Evolutionary conservation across 192 early-diverging fungal genomes (phyloP), one percentile per base, ranked within the genome.

Genomic region (Coemansia nantahalensis): DNA sequence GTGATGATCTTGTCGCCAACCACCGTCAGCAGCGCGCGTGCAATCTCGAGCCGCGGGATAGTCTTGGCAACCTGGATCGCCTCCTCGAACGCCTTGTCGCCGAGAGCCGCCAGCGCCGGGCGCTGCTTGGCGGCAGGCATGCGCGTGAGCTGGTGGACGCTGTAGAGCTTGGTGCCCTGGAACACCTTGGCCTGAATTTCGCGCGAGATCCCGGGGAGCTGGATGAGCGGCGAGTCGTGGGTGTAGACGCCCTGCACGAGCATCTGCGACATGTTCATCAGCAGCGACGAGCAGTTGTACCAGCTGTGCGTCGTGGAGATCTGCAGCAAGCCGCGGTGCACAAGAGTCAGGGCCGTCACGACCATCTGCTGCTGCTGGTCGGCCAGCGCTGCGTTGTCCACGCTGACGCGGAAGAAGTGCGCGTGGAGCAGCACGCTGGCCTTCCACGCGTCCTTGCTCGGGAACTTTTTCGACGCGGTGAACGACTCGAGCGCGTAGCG

Each of bases 241-340:
- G 80, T 75, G 49, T 84, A 89, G 21, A 89, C 70, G 15, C 91
- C 97, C 73, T 99, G 97, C 5, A 91, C 83, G 36, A 99, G 70
- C 59, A 86, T 80, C 78, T 98, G 95, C 33, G 85, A 80, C 36
- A 97, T 79, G 40, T 93, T 86, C 79, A 99, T 88, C 31, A 90
- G 65, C 22, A 65, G 57, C 8, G 82, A 56, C 1, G 91, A 81
- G 41, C 81, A 79, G 36, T 57, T 71, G 24, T 93, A 79, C 94
- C 95, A 99, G 52, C 85, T 84, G 60, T 91, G 83, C 15, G 87
- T 84, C 26, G 83, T 82, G 11, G 93, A 80, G 42, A 98, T 92
- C 58, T 94, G 91, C 19, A 95, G 70, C 71, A 98, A 65, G 13
- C 95, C 97, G 8, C 67, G 65, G 40, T 85, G 82, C 21, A 96